These are phyloP conservation scores for Lonicera japonica DNA, from an alignment of 129 eudicot species.

Conservation along the genomic window DNA sequence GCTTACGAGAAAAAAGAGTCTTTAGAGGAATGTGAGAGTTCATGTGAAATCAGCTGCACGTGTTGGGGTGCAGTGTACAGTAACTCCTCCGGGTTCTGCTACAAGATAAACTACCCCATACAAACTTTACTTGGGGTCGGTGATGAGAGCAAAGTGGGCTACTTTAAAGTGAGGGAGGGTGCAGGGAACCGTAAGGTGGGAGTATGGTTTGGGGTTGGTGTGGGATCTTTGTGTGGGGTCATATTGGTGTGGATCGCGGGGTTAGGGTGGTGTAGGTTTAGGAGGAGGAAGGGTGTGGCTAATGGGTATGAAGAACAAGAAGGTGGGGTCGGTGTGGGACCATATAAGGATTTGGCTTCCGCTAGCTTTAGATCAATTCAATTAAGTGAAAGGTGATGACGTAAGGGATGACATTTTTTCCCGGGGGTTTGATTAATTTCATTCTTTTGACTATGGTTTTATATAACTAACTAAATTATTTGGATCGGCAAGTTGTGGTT, in stretches of 20 bases:
- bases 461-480: not conserved
- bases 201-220: conserved; percentile 42
- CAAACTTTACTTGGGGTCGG: conserved; percentile 65
- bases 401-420: conserved; percentile 53
- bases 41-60: conserved; percentile 59
- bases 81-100: conserved; percentile 88
- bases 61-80: conserved; percentile 96
- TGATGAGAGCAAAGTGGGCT: conserved; percentile 71
- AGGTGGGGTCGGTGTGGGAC: conserved; percentile 49
- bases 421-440: conserved; percentile 18
- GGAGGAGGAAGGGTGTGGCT: conserved; percentile 55
- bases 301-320: conserved; percentile 43
- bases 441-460: conserved; percentile 14
- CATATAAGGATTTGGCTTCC: conserved; percentile 67
- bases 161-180: conserved; percentile 68
- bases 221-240: conserved; percentile 49
- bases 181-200: conserved; percentile 27
- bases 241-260: conserved; percentile 43
- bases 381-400: conserved; percentile 64
- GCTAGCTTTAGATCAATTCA: conserved; percentile 70
- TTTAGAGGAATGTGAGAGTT: conserved; percentile 46
- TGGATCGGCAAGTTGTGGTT: not conserved
- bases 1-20: conserved; percentile 36
- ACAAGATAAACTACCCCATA: conserved; percentile 69
- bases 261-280: conserved; percentile 31